These are phyloP conservation scores for Candolleomyces eurysporus DNA, from an alignment of 768 basidiomycete species.

Conservation along the genomic window DNA sequence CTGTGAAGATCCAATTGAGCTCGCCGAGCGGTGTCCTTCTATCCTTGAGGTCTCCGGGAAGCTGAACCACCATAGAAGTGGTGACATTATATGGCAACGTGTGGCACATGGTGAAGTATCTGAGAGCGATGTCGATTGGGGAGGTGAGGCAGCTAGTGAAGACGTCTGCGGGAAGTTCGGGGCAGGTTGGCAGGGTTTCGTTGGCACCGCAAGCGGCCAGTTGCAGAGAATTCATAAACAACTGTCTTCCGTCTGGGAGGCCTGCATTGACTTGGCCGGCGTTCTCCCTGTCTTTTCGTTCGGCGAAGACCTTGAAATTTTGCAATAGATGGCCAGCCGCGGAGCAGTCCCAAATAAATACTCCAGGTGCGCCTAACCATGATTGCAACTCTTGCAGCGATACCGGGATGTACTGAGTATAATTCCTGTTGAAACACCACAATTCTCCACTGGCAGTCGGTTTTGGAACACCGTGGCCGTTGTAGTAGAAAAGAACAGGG, in stretches of 20 bases:
- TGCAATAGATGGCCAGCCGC: slow-evolving; percentile 92
- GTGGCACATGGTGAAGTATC: slow-evolving; percentile 90
- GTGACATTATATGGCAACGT: slow-evolving; percentile 78
- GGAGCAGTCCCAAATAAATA: slow-evolving; percentile 99
- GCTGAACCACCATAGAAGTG: slow-evolving; percentile 88
- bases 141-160: slow-evolving; percentile 98
- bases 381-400: slow-evolving; percentile 90
- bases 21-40: slow-evolving; percentile 95
- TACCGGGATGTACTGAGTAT: slow-evolving; percentile 98
- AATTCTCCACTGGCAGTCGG: slow-evolving; percentile 94
- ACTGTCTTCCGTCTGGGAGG: slow-evolving; percentile 58
- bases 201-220: slow-evolving; percentile 91
- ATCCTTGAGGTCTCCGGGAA: slow-evolving; percentile 96
- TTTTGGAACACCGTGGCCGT: slow-evolving; percentile 97
- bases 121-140: slow-evolving; percentile 95
- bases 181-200: slow-evolving; percentile 91
- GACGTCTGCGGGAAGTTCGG: slow-evolving; percentile 94
- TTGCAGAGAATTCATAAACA: slow-evolving; percentile 86
- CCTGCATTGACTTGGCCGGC: slow-evolving; percentile 48
- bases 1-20: slow-evolving; percentile 99
- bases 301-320: slow-evolving; percentile 83
- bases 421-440: slow-evolving; percentile 97
- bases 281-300: slow-evolving; percentile 69
- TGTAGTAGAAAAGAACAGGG: slow-evolving; percentile 94
- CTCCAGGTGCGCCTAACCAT: slow-evolving; percentile 92